Evolutionary conservation across 1,284 basidiomycete species (phyloP).

Genomic region (Ganoderma lingzhi): DNA sequence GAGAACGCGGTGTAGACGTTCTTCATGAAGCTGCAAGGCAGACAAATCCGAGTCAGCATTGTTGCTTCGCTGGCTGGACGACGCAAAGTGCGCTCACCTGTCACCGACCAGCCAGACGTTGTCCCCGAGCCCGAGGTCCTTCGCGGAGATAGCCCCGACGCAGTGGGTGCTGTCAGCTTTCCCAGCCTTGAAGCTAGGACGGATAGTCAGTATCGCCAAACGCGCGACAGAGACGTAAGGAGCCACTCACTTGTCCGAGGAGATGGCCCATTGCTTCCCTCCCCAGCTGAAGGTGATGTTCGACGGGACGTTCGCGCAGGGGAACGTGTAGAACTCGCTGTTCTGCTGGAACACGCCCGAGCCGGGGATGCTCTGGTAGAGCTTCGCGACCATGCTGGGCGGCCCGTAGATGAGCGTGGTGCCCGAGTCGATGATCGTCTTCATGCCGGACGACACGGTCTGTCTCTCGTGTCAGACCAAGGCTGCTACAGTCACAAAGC

Average conservation of each 20-base stretch:
- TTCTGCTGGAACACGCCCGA: slow-evolving; percentile 40
- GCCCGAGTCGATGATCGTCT: slow-evolving; percentile 51
- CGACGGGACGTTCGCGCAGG: slow-evolving; percentile 35
- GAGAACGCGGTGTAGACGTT: slow-evolving; percentile 32
- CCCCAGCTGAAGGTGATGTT: slow-evolving; percentile 43
- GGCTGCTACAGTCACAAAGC: too few species aligned
- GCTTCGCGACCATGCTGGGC: slow-evolving; percentile 47
- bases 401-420: slow-evolving; percentile 63
- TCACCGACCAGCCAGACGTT: slow-evolving; percentile 13
- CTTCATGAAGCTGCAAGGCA: slow-evolving; percentile 16
- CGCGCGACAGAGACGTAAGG: not conserved
- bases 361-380: slow-evolving; percentile 56
- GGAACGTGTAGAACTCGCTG: slow-evolving; percentile 42
- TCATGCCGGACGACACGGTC: slow-evolving; percentile 29
- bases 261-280: slow-evolving; percentile 41
- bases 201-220: not conserved
- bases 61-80: too few species aligned
- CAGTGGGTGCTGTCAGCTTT: slow-evolving; percentile 30
- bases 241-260: slow-evolving; percentile 36
- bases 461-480: slow-evolving; percentile 27
- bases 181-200: slow-evolving; percentile 38
- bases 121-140: slow-evolving; percentile 36
- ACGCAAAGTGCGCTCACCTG: not conserved
- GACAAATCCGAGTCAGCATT: not conserved
- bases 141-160: slow-evolving; percentile 39